These are phyloP conservation scores for Pulveroboletus sp. DNA, from an alignment of 768 basidiomycete genomes.

Conservation along the genomic window DNA sequence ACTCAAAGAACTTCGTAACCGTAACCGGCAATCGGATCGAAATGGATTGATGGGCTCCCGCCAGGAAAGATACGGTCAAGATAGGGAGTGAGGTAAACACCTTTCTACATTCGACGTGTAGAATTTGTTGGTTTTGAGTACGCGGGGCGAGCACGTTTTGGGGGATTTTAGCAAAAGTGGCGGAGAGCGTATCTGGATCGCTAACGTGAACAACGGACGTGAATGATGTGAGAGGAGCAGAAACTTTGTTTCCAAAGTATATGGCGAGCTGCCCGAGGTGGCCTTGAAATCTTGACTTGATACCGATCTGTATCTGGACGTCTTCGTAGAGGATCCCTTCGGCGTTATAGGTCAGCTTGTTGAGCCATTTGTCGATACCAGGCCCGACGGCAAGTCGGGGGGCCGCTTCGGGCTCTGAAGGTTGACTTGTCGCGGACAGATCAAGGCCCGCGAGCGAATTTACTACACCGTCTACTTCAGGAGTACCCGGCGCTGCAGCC, in stretches of 20 bases:
- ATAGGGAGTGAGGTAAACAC: conserved; percentile 73
- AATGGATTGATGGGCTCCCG: conserved; percentile 85
- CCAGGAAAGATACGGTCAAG: conserved; percentile 83
- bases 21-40: conserved; percentile 82
- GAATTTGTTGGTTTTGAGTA: conserved; percentile 86
- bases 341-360: conserved; percentile 67
- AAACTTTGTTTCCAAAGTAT: conserved; percentile 94
- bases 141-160: conserved; percentile 74
- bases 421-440: conserved; percentile 36
- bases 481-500: conserved; percentile 32
- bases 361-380: conserved; percentile 86
- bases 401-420: conserved; percentile 12
- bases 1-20: conserved; percentile 89
- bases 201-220: conserved; percentile 74
- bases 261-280: conserved; percentile 91
- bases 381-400: conserved; percentile 61
- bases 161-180: conserved; percentile 88
- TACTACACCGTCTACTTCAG: conserved; percentile 53
- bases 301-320: conserved; percentile 88
- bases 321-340: conserved; percentile 97
- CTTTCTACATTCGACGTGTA: conserved; percentile 94
- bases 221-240: conserved; percentile 85
- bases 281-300: conserved; percentile 96
- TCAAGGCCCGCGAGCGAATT: conserved; percentile 82
- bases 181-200: conserved; percentile 71